Conservation (phyloP, 176 grass and related monocot species). For the Aegilops speltoides region DNA sequence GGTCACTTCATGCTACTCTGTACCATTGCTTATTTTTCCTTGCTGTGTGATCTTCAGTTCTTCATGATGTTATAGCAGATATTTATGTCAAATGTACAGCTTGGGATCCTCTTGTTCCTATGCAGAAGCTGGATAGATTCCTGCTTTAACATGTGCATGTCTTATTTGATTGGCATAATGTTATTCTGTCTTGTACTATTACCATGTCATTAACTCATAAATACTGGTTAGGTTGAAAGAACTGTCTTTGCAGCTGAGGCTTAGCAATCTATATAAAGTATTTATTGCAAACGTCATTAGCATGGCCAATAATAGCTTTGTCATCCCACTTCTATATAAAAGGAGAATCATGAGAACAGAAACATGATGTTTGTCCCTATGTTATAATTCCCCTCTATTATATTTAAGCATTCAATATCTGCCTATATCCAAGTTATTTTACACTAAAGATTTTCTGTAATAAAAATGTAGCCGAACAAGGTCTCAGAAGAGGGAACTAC, state of each 20-base stretch:
- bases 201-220: background rate
- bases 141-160: background rate
- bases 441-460: background rate
- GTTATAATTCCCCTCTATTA: background rate
- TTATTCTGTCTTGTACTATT: background rate
- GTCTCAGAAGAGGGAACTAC: background rate
- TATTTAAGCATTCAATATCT: background rate
- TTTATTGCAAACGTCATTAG: background rate
- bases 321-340: background rate
- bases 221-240: background rate
- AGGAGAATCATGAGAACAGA: background rate
- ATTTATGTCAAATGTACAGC: background rate
- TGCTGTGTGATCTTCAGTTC: background rate
- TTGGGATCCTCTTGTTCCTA: background rate
- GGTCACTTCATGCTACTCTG: background rate
- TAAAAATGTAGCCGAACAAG: constrained; percentile 10
- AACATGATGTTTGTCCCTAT: background rate
- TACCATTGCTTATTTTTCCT: background rate
- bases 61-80: background rate
- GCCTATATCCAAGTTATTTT: background rate
- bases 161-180: background rate
- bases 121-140: background rate
- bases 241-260: background rate
- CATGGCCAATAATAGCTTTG: background rate
- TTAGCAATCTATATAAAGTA: background rate